Evolutionary conservation across 768 basidiomycete species (phyloP), one percentile per base, ranked within the genome.

Genomic region (Sarcodon aspratus): DNA sequence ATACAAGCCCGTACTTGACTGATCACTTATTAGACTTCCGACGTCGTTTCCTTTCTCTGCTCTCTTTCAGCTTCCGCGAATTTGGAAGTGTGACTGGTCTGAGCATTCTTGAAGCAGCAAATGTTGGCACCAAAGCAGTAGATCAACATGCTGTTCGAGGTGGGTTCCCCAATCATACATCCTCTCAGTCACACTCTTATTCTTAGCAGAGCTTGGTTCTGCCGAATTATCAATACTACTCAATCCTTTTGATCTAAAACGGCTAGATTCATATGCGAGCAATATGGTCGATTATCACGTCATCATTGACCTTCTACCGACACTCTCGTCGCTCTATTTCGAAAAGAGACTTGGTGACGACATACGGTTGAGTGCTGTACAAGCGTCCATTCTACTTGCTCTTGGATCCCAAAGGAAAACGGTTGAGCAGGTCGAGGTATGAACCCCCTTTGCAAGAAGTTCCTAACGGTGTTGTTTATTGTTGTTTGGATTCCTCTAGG

Each of bases 201-300:
- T 54, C 57, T 21, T 63, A 73, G 43, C 63, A 88, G 61, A 68
- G 5, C 63, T 77, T 18, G 61, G 63, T 6, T 53, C 72, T 13
- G 61, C 66, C 1, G 85, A 86, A 50, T 67, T 85, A 12, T 68
- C 78, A 1, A 68, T 82, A 44, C 61, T 86, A 7, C 62, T 94
- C 49, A 83, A 90, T 0, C 91, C 96, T 0, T 98, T 95, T 62
- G 96, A 98, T 64, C 74, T 98, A 57, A 97, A 98, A 63, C 84
- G 96, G 1, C 75, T 99, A 11, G 87, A 94, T 57, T 88, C 95
- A 6, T 99, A 99, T 55, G 86, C 92, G 1, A 93, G 96, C 63
- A 92, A 92, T 61, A 83, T 86, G 79, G 74, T 98, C 37, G 96
- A 98, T 64, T 97, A 95, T 58, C 96, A 98, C 61, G 91, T 95